Percentiles rank a stretch among this genome's conserved stretches.
These are phyloP conservation scores for Rhizoclosmatium globosum DNA, from an alignment of 192 early-diverging fungal species.

Conservation along the genomic window DNA sequence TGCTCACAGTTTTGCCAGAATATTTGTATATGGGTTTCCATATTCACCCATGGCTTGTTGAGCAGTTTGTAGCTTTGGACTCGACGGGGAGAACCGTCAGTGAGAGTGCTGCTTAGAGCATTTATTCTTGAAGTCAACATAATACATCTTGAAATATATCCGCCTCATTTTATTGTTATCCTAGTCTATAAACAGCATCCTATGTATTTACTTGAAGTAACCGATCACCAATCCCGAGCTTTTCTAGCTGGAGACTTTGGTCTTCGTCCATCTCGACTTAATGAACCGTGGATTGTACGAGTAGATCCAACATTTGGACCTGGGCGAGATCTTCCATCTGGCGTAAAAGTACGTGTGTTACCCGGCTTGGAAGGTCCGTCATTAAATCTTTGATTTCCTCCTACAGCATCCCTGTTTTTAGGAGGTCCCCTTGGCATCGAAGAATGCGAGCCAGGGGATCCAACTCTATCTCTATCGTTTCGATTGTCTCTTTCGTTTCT, in stretches of 20 bases:
- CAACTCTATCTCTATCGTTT: background rate
- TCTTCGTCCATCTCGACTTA: too few species aligned
- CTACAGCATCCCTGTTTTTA: background rate
- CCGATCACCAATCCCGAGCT: too few species aligned
- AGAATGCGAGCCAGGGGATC: background rate
- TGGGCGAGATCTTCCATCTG: background rate
- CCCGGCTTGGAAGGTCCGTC: background rate
- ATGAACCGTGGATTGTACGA: too few species aligned
- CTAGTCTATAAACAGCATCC: too few species aligned
- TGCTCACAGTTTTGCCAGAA: constrained; percentile 1
- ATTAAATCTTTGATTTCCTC: background rate
- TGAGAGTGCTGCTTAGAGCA: too few species aligned
- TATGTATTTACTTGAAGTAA: too few species aligned
- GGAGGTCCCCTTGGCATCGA: background rate
- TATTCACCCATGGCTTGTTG: background rate
- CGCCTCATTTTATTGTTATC: too few species aligned
- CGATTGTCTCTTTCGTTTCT: background rate
- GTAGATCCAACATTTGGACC: background rate
- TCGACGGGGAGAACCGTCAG: too few species aligned
- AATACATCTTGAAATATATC: too few species aligned
- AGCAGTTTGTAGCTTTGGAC: background rate
- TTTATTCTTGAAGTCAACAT: too few species aligned
- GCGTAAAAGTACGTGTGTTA: background rate
- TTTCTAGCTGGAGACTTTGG: too few species aligned
- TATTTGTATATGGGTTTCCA: constrained; percentile 1